Percentiles rank a stretch among this genome's conserved stretches.
Evolutionary conservation across 371 early-diverging fungal species (phyloP).

Genomic region (Fennellomyces sp.): DNA sequence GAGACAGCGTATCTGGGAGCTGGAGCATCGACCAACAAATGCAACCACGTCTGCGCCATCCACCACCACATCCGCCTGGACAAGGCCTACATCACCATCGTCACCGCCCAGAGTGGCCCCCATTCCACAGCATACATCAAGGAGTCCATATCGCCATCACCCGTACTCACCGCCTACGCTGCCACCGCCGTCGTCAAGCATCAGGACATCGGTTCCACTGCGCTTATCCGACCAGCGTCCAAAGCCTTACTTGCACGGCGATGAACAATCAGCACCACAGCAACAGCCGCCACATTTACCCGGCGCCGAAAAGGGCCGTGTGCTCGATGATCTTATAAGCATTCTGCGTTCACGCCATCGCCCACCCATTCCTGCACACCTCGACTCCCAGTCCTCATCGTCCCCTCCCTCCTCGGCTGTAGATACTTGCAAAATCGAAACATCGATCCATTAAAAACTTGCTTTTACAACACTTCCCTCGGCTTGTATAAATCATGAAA

Average conservation of each 20-base stretch:
- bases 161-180: slow-evolving; percentile 4
- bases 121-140: background rate
- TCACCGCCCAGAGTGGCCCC: background rate
- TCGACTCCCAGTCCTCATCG: background rate
- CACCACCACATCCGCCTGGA: background rate
- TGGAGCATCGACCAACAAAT: slow-evolving; percentile 15
- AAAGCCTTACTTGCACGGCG: background rate
- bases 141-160: slow-evolving; percentile 3
- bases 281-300: background rate
- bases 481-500: background rate
- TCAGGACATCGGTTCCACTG: slow-evolving; percentile 2
- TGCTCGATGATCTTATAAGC: slow-evolving; percentile 17
- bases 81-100: slow-evolving; percentile 4
- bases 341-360: slow-evolving; percentile 22
- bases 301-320: slow-evolving; percentile 14
- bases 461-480: background rate
- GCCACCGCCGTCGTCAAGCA: slow-evolving; percentile 5
- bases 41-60: background rate
- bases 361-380: slow-evolving; percentile 19
- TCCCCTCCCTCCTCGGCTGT: background rate
- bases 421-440: slow-evolving; percentile 1
- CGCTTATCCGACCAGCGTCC: background rate
- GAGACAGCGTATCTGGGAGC: slow-evolving; percentile 18
- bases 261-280: background rate
- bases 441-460: slow-evolving; percentile 1